phyloP scores from a whole-genome alignment of 116 monocot genomes.

The Posidonia oceanica region DNA sequence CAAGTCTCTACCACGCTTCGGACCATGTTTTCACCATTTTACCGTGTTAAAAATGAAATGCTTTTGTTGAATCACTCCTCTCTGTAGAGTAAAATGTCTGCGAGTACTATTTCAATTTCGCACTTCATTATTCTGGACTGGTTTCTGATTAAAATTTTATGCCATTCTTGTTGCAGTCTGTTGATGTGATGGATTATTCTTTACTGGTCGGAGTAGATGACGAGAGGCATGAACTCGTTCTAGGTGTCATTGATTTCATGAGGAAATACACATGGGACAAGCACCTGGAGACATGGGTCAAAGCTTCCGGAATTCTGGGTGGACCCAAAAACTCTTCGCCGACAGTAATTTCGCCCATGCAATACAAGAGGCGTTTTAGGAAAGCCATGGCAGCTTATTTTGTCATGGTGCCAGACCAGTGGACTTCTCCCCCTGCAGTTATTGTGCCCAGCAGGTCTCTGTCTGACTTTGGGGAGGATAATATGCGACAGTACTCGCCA shows the following conservation, averaged over 20 bases:
- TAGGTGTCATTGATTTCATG: conserved; percentile 97
- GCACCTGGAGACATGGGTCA: conserved; percentile 94
- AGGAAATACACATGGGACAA: conserved; percentile 98
- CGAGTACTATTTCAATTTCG: not conserved
- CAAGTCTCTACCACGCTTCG: too few relatives aligned
- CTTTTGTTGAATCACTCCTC: too few relatives aligned
- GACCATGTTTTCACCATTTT: too few relatives aligned
- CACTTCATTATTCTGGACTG: not conserved
- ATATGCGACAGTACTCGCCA: not conserved
- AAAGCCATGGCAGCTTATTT: conserved; percentile 94
- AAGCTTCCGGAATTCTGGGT: conserved; percentile 79
- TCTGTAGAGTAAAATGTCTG: too few relatives aligned
- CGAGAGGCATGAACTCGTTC: conserved; percentile 55
- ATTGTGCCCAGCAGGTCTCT: conserved; percentile 27
- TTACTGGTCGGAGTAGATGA: conserved; percentile 85
- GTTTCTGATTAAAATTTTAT: not conserved
- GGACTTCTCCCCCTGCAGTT: conserved; percentile 31
- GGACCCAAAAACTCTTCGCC: conserved; percentile 79
- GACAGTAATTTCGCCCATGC: conserved; percentile 84
- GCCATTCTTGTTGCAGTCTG: conserved; percentile 38
- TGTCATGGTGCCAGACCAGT: conserved; percentile 87
- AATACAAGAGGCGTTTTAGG: conserved; percentile 87
- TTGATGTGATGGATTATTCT: conserved; percentile 98
- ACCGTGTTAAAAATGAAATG: too few relatives aligned
- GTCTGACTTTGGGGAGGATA: conserved; percentile 27